Conservation (phyloP, 225 moss, liverwort and hornwort genomes). For the Pleurozium schreberi region DNA sequence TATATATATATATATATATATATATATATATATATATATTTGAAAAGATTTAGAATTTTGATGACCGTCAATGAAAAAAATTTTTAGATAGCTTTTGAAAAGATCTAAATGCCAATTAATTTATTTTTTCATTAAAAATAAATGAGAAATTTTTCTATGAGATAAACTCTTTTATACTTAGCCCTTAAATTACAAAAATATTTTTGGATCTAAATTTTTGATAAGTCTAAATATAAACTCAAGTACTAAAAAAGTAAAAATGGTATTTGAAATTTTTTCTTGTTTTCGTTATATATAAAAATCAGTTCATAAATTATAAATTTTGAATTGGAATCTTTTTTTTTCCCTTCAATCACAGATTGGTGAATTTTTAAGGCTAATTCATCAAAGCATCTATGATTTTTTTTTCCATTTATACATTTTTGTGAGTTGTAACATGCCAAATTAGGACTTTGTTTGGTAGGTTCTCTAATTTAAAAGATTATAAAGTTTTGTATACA, state of each 20-base stretch:
- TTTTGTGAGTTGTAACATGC: fast-evolving
- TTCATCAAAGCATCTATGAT: not conserved
- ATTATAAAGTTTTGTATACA: not conserved
- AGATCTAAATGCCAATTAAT: not conserved
- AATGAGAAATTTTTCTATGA: fast-evolving
- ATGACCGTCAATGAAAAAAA: fast-evolving
- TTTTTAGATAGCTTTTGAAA: not conserved
- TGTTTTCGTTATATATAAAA: no score
- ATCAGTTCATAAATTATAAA: not conserved
- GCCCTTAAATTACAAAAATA: no score
- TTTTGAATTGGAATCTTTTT: not conserved
- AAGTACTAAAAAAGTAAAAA: not conserved
- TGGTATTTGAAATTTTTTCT: fast-evolving
- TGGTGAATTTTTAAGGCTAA: no score
- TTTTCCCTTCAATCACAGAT: no score
- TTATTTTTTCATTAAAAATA: no score
- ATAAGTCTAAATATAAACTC: no score
- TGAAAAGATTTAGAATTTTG: not conserved
- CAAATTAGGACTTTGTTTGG: no score
- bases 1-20: no score
- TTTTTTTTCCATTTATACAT: not conserved
- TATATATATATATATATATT: no score
- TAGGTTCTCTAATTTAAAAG: fast-evolving
- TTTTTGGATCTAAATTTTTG: not conserved
- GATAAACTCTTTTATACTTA: not conserved